phyloP scores from a whole-genome alignment of 2,329 filamentous ascomycete species.

The Alternaria sp. region DNA sequence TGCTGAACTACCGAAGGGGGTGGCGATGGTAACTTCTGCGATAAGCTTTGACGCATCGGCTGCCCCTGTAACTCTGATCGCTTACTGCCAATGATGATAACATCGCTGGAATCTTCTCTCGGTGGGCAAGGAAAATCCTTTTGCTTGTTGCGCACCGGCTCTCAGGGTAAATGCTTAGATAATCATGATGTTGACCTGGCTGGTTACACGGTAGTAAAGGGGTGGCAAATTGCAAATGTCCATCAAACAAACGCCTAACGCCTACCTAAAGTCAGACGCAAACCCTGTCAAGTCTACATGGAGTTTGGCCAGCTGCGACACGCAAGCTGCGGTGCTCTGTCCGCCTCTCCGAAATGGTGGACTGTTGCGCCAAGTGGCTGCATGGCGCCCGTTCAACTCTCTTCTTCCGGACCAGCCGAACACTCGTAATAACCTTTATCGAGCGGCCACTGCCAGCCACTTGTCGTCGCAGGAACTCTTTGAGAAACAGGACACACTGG shows the following conservation, averaged over 20 bases:
- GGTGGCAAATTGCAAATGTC: constrained; percentile 37
- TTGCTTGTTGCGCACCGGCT: constrained; percentile 10
- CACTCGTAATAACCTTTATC: constrained; percentile 19
- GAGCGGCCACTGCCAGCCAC: constrained; percentile 25
- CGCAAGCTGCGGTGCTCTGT: constrained; percentile 18
- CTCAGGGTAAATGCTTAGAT: constrained; percentile 6
- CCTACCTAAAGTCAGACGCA: constrained; percentile 27
- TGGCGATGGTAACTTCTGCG: constrained; percentile 29
- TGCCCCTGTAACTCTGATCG: constrained; percentile 36
- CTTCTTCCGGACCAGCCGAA: constrained; percentile 33
- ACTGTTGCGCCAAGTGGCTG: constrained; percentile 26
- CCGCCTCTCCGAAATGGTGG: constrained; percentile 29
- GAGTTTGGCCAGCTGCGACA: constrained; percentile 32
- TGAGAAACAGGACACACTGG: constrained; percentile 23
- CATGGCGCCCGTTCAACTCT: constrained; percentile 19
- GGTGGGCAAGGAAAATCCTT: constrained; percentile 12
- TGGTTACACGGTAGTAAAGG: constrained; percentile 28
- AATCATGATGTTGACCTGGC: constrained; percentile 21
- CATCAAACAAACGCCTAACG: constrained; percentile 36
- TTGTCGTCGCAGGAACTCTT: constrained; percentile 26
- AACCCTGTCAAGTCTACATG: constrained; percentile 46
- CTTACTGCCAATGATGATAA: constrained; percentile 20
- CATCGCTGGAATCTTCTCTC: constrained; percentile 16
- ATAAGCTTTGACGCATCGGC: constrained; percentile 30
- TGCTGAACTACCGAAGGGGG: constrained; percentile 26